A percentile compares a stretch with the other conserved stretches of the same genome.
Conservation (phyloP, 2,329 filamentous ascomycete genomes). For the Herpomyces periplanetae region DNA sequence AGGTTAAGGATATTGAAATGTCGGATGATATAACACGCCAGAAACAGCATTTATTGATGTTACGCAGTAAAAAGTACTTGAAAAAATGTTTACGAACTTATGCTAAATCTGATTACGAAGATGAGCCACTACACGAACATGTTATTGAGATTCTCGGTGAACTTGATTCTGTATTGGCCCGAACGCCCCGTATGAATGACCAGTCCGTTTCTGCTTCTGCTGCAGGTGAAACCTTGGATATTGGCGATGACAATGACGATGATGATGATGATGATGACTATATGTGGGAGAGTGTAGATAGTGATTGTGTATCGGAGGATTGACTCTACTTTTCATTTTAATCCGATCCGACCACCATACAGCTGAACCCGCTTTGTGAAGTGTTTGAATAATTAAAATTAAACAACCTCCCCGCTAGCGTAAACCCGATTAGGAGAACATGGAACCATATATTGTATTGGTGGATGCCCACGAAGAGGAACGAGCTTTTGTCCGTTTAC, state of each 20-base stretch:
- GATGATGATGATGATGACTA: slow-evolving; percentile 6
- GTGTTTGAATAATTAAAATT: no score
- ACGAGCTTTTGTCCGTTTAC: no score
- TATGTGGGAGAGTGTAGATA: no score
- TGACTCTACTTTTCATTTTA: no score
- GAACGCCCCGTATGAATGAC: slow-evolving; percentile 9
- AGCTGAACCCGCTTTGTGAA: no score
- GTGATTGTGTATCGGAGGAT: no score
- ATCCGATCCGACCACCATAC: no score
- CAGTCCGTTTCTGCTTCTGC: slow-evolving; percentile 9
- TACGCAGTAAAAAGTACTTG: slow-evolving; percentile 43
- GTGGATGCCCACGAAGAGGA: no score
- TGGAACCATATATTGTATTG: no score
- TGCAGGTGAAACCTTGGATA: slow-evolving; percentile 7
- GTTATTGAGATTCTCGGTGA: slow-evolving; percentile 23
- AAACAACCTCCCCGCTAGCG: no score
- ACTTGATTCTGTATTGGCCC: slow-evolving; percentile 10
- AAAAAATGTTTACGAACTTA: slow-evolving; percentile 46
- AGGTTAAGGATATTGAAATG: slow-evolving; percentile 7
- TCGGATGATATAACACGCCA: slow-evolving; percentile 8
- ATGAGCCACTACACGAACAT: slow-evolving; percentile 34
- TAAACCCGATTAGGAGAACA: no score
- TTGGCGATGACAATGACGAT: slow-evolving; percentile 7
- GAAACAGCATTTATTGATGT: slow-evolving; percentile 19
- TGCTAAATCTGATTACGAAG: slow-evolving; percentile 38